Evolutionary conservation across 1,139 yeast species (phyloP).

Genomic region (Yamadazyma spencermartinsiae): DNA sequence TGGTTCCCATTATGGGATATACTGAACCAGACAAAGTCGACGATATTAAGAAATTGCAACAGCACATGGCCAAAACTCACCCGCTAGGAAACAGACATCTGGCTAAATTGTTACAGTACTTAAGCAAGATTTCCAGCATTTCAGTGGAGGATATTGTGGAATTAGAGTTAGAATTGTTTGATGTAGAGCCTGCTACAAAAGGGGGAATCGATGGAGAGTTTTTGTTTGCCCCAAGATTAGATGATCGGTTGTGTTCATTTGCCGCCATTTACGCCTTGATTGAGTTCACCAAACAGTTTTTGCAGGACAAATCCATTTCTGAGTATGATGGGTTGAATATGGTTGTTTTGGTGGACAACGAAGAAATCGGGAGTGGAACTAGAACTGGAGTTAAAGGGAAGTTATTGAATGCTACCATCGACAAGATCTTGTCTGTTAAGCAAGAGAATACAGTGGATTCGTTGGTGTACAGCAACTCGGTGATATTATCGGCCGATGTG

Average conservation of each 20-base stretch:
- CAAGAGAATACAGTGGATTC: conserved; percentile 34
- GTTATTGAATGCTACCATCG: conserved; percentile 30
- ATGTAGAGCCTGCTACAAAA: conserved; percentile 59
- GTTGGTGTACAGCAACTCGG: conserved; percentile 43
- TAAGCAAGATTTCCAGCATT: conserved; percentile 49
- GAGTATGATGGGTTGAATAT: conserved; percentile 41
- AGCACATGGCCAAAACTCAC: conserved; percentile 3
- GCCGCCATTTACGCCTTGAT: conserved; percentile 56
- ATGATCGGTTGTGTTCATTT: conserved; percentile 65
- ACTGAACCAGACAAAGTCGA: background rate
- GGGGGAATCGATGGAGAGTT: conserved; percentile 66
- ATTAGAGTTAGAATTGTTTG: conserved; percentile 62
- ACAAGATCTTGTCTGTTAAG: conserved; percentile 16
- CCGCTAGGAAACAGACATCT: conserved; percentile 52
- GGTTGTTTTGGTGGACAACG: conserved; percentile 42
- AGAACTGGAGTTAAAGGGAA: conserved; percentile 44
- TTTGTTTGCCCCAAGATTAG: conserved; percentile 64
- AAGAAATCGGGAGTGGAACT: conserved; percentile 45
- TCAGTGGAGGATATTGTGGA: conserved; percentile 54
- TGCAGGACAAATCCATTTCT: conserved; percentile 21
- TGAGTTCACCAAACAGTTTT: conserved; percentile 29
- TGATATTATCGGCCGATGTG: conserved; percentile 63
- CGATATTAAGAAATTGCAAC: background rate
- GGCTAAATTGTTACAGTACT: conserved; percentile 52
- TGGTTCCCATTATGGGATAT: conserved; percentile 62